Conservation (phyloP, 176 grass and related monocot genomes). For the Avena sativa region DNA sequence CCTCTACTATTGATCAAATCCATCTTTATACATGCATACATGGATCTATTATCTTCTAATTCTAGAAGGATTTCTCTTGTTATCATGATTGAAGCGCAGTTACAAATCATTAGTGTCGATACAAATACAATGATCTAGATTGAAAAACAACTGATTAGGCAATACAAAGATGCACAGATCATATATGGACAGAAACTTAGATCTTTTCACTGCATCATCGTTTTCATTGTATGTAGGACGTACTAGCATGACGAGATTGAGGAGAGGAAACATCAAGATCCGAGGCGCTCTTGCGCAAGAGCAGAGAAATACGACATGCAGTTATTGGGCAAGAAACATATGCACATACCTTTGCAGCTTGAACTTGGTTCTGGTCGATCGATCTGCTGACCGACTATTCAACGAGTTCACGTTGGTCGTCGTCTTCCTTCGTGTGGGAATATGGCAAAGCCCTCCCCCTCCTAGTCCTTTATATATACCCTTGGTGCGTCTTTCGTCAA, state of each 20-base stretch:
- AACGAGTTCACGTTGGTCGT: background rate
- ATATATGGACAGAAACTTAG: background rate
- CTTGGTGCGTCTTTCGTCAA: too few species aligned
- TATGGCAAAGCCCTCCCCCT: background rate
- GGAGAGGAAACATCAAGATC: background rate
- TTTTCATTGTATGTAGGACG: background rate
- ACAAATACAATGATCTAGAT: background rate
- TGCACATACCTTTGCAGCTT: background rate
- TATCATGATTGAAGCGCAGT: background rate
- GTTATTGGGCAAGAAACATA: background rate
- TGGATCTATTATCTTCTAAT: background rate
- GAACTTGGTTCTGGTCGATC: background rate
- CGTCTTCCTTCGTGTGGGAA: background rate
- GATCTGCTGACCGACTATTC: background rate
- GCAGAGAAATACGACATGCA: background rate
- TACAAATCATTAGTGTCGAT: background rate
- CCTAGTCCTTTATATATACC: too few species aligned
- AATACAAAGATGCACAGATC: background rate
- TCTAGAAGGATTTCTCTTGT: background rate
- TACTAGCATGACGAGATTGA: background rate
- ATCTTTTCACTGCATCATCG: background rate
- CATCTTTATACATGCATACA: background rate
- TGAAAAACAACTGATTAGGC: background rate
- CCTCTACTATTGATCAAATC: background rate
- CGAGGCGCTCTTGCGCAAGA: background rate